phyloP scores from a whole-genome alignment of 2,329 filamentous ascomycete genomes.

The Alternaria sp. region DNA sequence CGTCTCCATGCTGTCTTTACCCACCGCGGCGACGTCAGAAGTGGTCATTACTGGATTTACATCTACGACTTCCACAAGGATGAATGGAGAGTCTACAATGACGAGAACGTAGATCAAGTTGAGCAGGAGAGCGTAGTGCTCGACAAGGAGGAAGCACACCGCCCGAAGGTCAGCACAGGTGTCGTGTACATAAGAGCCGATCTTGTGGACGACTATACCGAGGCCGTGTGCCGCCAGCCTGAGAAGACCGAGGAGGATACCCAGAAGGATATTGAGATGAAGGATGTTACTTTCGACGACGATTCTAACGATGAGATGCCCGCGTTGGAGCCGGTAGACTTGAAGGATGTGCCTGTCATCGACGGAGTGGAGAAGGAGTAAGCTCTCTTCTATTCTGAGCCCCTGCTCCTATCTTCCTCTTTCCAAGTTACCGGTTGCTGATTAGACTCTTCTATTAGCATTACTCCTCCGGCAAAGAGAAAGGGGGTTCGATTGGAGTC shows the following conservation, averaged over 20 bases:
- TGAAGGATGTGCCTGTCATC: constrained; percentile 28
- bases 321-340: constrained; percentile 7
- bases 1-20: constrained; percentile 91
- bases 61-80: constrained; percentile 84
- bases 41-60: constrained; percentile 96
- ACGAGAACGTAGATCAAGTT: constrained; percentile 77
- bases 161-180: constrained; percentile 59
- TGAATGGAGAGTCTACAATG: constrained; percentile 94
- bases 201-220: constrained; percentile 64
- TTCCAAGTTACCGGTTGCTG: not conserved
- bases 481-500: not conserved
- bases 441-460: not conserved
- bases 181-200: constrained; percentile 83
- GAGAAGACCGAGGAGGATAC: not conserved
- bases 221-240: constrained; percentile 55
- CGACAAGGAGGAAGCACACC: constrained; percentile 63
- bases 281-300: constrained; percentile 18
- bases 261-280: not conserved
- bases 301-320: constrained; percentile 16
- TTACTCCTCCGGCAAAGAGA: not conserved
- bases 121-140: constrained; percentile 73
- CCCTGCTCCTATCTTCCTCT: not conserved
- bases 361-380: constrained; percentile 39
- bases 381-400: constrained; percentile 14
- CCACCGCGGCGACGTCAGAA: constrained; percentile 70